Evolutionary conservation across 441 rosid species (phyloP), one percentile per base, ranked within the genome.

Genomic region (Gossypium davidsonii): DNA sequence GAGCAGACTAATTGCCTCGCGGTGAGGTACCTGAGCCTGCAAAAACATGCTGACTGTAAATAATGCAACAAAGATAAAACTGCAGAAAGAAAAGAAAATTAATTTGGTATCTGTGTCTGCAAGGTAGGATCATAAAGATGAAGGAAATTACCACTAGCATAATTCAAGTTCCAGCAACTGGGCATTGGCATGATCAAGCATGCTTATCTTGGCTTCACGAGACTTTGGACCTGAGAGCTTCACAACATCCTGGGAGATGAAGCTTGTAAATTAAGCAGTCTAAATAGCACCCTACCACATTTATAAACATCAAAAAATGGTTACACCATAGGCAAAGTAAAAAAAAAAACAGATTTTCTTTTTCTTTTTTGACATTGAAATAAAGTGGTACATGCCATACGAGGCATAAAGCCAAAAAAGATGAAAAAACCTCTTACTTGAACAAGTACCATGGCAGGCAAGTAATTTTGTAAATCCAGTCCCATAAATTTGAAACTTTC

Each of bases 151-250:
- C n/a, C 51, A 17, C 25, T 37, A 37, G 49, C 48, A 10, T 37
- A 17, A 17, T 37, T 37, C 21, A 62, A 18, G 28, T 12, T 11
- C 15, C 8, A 39, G 44, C 44, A 39, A 39, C 44, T 39, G 44
- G 44, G 44, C 67, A 37, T 21, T 21, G 18, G 34, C 53, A 81
- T 79, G 85, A 77, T 79, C 81, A n/a, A 88, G 73, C 68, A 88
- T 80, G 72, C 55, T 84, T 59, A 85, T 82, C 78, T 80, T 81
- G 34, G 86, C 80, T 77, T 77, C 83, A 6, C 11, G 79, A 52
- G 75, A 18, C 73, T 70, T 76, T 12, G 74, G 77, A 67, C 89
- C 86, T 17, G 85, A 76, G 71, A 83, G 77, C 76, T 77, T 80
- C 2, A 31, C 53, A 42, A 86, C 44, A 20, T 51, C 77, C 92